Conservation (phyloP, 352 stramenopile species). For the Pythium rishiriense region DNA sequence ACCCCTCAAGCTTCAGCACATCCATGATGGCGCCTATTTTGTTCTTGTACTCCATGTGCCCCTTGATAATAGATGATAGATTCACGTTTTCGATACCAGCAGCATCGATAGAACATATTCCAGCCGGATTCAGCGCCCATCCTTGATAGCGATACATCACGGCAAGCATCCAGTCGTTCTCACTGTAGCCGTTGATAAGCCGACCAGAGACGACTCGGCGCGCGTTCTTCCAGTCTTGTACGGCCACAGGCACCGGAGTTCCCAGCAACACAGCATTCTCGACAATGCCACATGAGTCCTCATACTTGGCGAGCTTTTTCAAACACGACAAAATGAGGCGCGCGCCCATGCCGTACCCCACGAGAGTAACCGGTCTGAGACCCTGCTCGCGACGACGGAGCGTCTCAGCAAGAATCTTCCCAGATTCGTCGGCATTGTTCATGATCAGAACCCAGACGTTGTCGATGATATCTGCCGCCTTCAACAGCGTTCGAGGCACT, state of each 20-base stretch:
- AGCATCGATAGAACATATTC: constrained; percentile 67
- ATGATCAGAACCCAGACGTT: constrained; percentile 85
- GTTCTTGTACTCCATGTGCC: constrained; percentile 89
- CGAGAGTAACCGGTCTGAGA: constrained; percentile 83
- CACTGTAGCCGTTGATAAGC: constrained; percentile 90
- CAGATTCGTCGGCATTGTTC: constrained; percentile 68
- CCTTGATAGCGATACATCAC: constrained; percentile 90
- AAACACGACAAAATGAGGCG: constrained; percentile 89
- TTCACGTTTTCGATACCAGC: constrained; percentile 82
- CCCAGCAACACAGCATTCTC: constrained; percentile 90
- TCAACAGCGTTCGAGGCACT: constrained; percentile 70
- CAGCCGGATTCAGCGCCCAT: constrained; percentile 77
- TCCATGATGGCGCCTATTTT: constrained; percentile 86
- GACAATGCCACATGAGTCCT: constrained; percentile 74
- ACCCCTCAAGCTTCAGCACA: constrained; percentile 66
- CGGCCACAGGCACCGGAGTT: constrained; percentile 58
- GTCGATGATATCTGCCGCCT: constrained; percentile 77
- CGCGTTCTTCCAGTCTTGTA: constrained; percentile 69
- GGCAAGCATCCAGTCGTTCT: constrained; percentile 90
- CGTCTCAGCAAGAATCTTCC: constrained; percentile 73
- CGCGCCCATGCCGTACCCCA: constrained; percentile 90
- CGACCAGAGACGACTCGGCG: constrained; percentile 77
- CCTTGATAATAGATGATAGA: constrained; percentile 74
- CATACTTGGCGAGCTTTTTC: constrained; percentile 76
- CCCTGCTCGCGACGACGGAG: constrained; percentile 68